These are phyloP conservation scores for Capsicum rhomboideum DNA, from an alignment of 257 asterid genomes.

Conservation along the genomic window DNA sequence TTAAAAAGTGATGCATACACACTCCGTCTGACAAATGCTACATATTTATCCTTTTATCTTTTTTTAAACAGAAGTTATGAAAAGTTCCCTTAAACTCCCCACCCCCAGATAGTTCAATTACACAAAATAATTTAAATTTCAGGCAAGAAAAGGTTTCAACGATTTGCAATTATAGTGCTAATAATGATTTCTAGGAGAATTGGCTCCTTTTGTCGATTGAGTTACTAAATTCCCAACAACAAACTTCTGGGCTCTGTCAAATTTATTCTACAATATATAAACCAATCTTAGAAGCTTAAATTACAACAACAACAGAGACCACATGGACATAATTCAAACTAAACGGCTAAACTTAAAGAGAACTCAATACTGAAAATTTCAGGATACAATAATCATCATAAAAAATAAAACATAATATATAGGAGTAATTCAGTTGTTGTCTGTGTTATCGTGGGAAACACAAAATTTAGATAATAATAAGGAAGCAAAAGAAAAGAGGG, in stretches of 20 bases:
- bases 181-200: background rate
- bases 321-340: background rate
- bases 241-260: background rate
- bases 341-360: background rate
- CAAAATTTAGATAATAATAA: background rate
- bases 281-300: background rate
- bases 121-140: background rate
- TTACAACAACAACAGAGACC: background rate
- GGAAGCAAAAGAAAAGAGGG: conserved; percentile 1
- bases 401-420: background rate
- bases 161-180: background rate
- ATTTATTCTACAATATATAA: background rate
- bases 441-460: background rate
- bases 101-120: background rate
- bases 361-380: background rate
- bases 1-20: too few relatives aligned
- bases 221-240: background rate
- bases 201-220: background rate
- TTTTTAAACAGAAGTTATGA: background rate
- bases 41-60: too few relatives aligned
- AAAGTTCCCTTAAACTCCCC: background rate
- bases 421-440: background rate
- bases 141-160: background rate
- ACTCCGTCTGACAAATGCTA: too few relatives aligned
- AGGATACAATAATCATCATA: background rate